Percentiles rank a stretch among this genome's conserved stretches.
Evolutionary conservation across 495 filamentous ascomycete species (phyloP).

Genomic region (Chaetomidium leptoderma): DNA sequence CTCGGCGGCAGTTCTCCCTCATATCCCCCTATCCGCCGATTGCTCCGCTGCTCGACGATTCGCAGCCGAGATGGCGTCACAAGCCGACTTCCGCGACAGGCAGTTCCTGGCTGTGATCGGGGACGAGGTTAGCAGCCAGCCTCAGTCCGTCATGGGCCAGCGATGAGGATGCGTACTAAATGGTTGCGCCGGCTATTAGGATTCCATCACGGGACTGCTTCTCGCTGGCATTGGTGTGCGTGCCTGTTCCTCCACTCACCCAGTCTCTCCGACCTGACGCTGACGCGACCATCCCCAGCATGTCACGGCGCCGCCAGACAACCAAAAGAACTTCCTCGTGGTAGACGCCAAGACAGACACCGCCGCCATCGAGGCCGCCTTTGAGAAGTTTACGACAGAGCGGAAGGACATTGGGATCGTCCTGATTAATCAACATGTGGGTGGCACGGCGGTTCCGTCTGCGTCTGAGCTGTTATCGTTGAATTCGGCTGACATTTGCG

Average conservation of each 20-base stretch:
- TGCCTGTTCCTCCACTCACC: slow-evolving; percentile 1
- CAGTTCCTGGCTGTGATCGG: slow-evolving; percentile 97
- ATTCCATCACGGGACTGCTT: slow-evolving; percentile 90
- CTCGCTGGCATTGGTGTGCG: slow-evolving; percentile 93
- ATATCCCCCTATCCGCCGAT: background rate
- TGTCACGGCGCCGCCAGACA: slow-evolving; percentile 59
- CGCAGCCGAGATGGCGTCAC: slow-evolving; percentile 44
- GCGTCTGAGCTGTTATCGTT: too few species aligned
- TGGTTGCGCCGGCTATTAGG: slow-evolving; percentile 43
- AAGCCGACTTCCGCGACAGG: slow-evolving; percentile 74
- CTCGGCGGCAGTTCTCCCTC: background rate
- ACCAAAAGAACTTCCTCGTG: slow-evolving; percentile 94
- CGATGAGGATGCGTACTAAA: slow-evolving; percentile 4
- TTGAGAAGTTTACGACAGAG: slow-evolving; percentile 80
- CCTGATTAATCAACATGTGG: slow-evolving; percentile 95
- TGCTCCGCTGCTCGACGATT: background rate
- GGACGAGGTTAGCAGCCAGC: slow-evolving; percentile 73
- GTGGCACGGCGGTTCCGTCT: slow-evolving; percentile 32
- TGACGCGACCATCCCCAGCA: slow-evolving; percentile 27
- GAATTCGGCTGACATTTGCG: too few species aligned
- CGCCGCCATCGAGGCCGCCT: slow-evolving; percentile 82
- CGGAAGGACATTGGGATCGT: slow-evolving; percentile 95
- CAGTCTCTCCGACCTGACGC: background rate
- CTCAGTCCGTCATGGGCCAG: background rate
- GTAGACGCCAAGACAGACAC: slow-evolving; percentile 90